These are phyloP conservation scores for Periconia sp. DNA, from an alignment of 2,329 filamentous ascomycete genomes.

Conservation along the genomic window DNA sequence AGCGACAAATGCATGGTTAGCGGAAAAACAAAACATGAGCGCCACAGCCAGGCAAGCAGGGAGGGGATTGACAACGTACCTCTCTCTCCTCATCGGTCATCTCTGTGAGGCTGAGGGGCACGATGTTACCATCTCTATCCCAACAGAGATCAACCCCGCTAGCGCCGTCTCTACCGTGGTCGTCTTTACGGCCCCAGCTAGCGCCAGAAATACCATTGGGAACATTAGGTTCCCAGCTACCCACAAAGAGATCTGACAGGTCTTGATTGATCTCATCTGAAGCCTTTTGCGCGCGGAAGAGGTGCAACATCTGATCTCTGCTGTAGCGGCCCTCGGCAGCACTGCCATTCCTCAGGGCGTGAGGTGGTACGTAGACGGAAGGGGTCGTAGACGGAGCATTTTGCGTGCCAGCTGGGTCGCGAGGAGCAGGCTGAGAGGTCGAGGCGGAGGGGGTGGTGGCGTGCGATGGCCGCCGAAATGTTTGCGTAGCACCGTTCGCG, in stretches of 20 bases:
- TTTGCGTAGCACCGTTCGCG: slow-evolving; percentile 67
- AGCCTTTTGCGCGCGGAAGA: slow-evolving; percentile 65
- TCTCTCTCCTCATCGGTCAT: slow-evolving; percentile 70
- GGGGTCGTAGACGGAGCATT: slow-evolving; percentile 43
- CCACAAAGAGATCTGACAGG: slow-evolving; percentile 68
- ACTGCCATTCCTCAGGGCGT: slow-evolving; percentile 61
- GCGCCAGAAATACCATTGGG: slow-evolving; percentile 61
- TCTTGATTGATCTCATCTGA: slow-evolving; percentile 59
- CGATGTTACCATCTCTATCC: slow-evolving; percentile 70
- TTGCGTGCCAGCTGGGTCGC: slow-evolving; percentile 28
- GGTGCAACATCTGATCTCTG: slow-evolving; percentile 75
- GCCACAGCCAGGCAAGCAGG: slow-evolving; percentile 2
- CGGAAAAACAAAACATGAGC: not conserved
- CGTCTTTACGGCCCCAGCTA: slow-evolving; percentile 76
- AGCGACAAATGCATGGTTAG: slow-evolving; percentile 23
- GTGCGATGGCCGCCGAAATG: slow-evolving; percentile 65
- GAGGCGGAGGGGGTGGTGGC: slow-evolving; percentile 53
- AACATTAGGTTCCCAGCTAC: slow-evolving; percentile 77
- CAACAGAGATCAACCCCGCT: slow-evolving; percentile 91
- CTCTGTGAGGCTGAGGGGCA: slow-evolving; percentile 72
- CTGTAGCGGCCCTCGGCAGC: slow-evolving; percentile 66
- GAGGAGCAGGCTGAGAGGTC: slow-evolving; percentile 35
- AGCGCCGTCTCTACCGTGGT: slow-evolving; percentile 68
- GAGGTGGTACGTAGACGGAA: slow-evolving; percentile 63
- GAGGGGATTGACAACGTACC: slow-evolving; percentile 46